Evolutionary conservation across 208 protist genomes (phyloP).

Genomic region (Spongospora subterranea): DNA sequence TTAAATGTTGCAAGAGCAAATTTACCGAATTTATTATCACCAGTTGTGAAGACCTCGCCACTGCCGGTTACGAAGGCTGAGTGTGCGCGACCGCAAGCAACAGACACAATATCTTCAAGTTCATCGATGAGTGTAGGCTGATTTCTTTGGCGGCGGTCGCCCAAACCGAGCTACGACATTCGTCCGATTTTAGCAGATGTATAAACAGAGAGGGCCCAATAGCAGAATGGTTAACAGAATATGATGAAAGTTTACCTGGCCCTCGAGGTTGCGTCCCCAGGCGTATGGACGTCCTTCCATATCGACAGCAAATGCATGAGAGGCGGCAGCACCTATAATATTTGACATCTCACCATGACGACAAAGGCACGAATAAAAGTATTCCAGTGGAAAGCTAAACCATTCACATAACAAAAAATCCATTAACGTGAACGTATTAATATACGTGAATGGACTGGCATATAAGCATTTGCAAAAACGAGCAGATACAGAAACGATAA

Average conservation of each 20-base stretch:
- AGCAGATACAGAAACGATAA: no score
- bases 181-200: neutral
- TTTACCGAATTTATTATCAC: constrained; percentile 48
- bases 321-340: neutral
- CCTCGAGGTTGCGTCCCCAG: constrained; percentile 47
- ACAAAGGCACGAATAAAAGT: neutral
- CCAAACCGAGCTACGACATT: neutral
- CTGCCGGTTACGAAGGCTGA: neutral
- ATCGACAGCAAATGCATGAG: neutral
- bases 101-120: neutral
- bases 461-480: no score
- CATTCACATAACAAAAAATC: no score
- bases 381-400: no score
- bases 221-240: no score
- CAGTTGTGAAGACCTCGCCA: neutral
- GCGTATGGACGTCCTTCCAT: neutral
- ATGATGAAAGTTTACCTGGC: no score
- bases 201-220: no score
- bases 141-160: constrained; percentile 5
- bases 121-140: constrained; percentile 3
- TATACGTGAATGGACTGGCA: no score
- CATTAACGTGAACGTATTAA: no score
- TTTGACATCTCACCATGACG: neutral
- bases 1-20: neutral
- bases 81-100: neutral